Evolutionary conservation across 2,329 filamentous ascomycete species (phyloP).

Genomic region (Ceratocystiopsis minuta): DNA sequence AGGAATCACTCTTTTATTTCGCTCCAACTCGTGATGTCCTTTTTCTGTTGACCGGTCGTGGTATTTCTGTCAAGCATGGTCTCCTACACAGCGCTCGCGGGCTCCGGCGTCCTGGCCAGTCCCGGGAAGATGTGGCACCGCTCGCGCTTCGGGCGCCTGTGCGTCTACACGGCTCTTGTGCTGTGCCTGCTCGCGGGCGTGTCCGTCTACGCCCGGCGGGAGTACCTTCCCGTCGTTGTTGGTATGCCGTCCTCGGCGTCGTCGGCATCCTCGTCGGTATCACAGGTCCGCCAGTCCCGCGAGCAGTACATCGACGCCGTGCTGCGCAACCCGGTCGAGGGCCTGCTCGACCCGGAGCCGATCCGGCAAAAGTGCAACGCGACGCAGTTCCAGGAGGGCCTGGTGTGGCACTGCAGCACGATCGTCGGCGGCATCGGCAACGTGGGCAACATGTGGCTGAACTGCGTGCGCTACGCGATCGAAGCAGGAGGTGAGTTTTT

Average conservation of each 20-base stretch:
- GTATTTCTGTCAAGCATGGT: no score
- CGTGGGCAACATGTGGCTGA: conserved; percentile 17
- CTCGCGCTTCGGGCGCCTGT: conserved; percentile 1
- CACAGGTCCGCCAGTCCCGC: background rate
- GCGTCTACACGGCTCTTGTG: background rate
- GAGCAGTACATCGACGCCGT: conserved; percentile 5
- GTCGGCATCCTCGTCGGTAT: no score
- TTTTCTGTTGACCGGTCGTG: no score
- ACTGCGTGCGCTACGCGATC: conserved; percentile 19
- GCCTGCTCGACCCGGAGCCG: conserved; percentile 6
- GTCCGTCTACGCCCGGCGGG: background rate
- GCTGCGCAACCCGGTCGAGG: conserved; percentile 6
- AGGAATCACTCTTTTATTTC: background rate
- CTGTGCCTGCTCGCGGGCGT: background rate
- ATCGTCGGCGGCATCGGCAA: conserved; percentile 20
- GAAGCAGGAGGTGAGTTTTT: conserved; percentile 7
- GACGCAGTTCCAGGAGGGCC: conserved; percentile 15
- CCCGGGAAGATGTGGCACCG: background rate
- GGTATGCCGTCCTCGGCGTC: background rate
- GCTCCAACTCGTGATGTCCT: background rate
- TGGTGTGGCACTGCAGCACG: conserved; percentile 18
- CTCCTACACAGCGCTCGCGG: background rate
- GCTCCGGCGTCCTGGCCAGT: background rate
- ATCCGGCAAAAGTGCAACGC: conserved; percentile 11
- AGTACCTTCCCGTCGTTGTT: background rate